These are phyloP conservation scores for Penicillium nucicola DNA, from an alignment of 495 filamentous ascomycete species.

Conservation along the genomic window DNA sequence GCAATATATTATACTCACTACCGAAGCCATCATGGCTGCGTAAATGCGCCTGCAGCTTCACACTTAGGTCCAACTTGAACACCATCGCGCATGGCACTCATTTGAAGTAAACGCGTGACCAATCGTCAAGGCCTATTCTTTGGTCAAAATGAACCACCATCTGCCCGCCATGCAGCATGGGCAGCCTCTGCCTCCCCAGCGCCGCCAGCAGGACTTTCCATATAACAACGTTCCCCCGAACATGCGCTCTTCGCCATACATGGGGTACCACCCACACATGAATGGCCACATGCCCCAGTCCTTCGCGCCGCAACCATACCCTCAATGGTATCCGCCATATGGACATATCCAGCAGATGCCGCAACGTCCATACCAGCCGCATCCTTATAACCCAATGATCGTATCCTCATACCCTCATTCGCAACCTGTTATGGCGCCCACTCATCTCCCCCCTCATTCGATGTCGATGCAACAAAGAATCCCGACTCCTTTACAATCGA, in stretches of 20 bases:
- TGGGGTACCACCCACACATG: conserved; percentile 45
- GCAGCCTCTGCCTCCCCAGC: conserved; percentile 49
- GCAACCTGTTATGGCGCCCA: conserved; percentile 42
- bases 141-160: conserved; percentile 55
- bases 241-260: conserved; percentile 45
- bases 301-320: conserved; percentile 44
- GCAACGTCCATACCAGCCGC: conserved; percentile 37
- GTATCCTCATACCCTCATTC: conserved; percentile 48
- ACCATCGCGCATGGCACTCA: conserved; percentile 41
- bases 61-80: conserved; percentile 20
- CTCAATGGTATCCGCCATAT: conserved; percentile 46
- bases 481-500: conserved; percentile 40
- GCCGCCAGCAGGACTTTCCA: conserved; percentile 48
- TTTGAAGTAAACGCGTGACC: conserved; percentile 43
- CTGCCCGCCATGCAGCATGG: conserved; percentile 52
- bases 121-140: conserved; percentile 36
- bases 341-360: conserved; percentile 42
- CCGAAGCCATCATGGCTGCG: conserved; percentile 35
- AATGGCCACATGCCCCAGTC: conserved; percentile 42
- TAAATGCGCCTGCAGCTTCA: conserved; percentile 26
- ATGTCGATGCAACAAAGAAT: conserved; percentile 38
- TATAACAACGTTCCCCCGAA: conserved; percentile 45
- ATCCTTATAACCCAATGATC: conserved; percentile 47
- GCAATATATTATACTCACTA: background rate
- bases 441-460: conserved; percentile 34